A percentile compares a stretch with the other conserved stretches of the same genome.
These are phyloP conservation scores for Daldinia caldariorum DNA, from an alignment of 495 filamentous ascomycete genomes.

Conservation along the genomic window DNA sequence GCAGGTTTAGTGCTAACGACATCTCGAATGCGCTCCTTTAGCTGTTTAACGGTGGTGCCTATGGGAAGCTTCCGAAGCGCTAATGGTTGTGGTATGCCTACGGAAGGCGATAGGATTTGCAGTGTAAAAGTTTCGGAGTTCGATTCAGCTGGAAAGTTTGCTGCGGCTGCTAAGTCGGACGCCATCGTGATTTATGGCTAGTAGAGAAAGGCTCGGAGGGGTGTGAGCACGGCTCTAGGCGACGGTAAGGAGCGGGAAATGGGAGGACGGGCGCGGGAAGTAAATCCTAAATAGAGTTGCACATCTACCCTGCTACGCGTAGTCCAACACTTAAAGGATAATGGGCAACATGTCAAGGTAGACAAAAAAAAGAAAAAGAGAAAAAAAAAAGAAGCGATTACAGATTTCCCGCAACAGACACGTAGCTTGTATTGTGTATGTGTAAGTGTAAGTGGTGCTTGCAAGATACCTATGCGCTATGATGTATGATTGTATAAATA, in stretches of 20 bases:
- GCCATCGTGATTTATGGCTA: constrained; percentile 36
- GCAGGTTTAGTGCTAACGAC: constrained; percentile 63
- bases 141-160: constrained; percentile 26
- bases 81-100: constrained; percentile 63
- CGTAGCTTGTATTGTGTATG: constrained; percentile 23
- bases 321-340: constrained; percentile 23
- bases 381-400: constrained; percentile 7
- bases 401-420: constrained; percentile 38
- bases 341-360: constrained; percentile 41
- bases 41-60: constrained; percentile 65
- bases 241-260: neutral
- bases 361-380: constrained; percentile 8
- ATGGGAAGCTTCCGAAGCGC: constrained; percentile 63
- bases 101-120: constrained; percentile 71
- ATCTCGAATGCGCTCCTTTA: constrained; percentile 69
- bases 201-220: constrained; percentile 10
- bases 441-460: constrained; percentile 3
- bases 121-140: constrained; percentile 59
- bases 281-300: constrained; percentile 20
- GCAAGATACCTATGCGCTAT: neutral
- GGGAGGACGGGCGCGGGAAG: neutral
- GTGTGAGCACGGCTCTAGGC: constrained; percentile 1
- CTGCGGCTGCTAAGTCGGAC: constrained; percentile 33
- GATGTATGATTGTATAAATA: neutral
- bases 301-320: constrained; percentile 15